These are phyloP conservation scores for Gentiana dahurica DNA, from an alignment of 257 asterid genomes.

Conservation along the genomic window DNA sequence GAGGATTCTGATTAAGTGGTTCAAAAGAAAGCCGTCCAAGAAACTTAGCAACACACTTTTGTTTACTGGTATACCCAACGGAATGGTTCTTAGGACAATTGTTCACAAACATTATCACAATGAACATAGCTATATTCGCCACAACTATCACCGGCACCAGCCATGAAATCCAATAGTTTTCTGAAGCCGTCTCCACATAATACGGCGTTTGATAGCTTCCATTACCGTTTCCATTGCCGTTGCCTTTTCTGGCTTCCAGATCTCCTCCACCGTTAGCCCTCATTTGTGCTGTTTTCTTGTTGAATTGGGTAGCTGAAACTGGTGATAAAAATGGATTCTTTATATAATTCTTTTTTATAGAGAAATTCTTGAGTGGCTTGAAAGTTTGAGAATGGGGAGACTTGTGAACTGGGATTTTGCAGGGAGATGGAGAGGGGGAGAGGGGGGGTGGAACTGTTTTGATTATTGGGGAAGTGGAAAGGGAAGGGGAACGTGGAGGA, in stretches of 20 bases:
- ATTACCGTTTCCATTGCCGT: slow-evolving; percentile 5
- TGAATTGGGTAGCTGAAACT: slow-evolving; percentile 6
- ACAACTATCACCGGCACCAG: slow-evolving; percentile 84
- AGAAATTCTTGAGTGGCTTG: slow-evolving; percentile 30
- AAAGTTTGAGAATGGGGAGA: slow-evolving; percentile 20
- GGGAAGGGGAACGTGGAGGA: too few species aligned
- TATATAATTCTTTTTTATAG: background rate
- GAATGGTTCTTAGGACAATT: slow-evolving; percentile 55
- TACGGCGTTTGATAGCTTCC: slow-evolving; percentile 26
- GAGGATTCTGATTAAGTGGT: slow-evolving; percentile 88
- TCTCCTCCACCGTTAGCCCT: slow-evolving; percentile 69
- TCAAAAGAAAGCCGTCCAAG: slow-evolving; percentile 93
- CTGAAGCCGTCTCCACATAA: slow-evolving; percentile 39
- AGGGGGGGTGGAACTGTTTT: background rate
- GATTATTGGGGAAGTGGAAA: background rate
- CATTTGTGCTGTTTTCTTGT: slow-evolving; percentile 9
- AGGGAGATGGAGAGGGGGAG: slow-evolving; percentile 1
- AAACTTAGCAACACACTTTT: slow-evolving; percentile 55
- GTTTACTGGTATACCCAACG: slow-evolving; percentile 19
- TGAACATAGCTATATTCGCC: slow-evolving; percentile 75
- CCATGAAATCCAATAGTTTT: slow-evolving; percentile 91
- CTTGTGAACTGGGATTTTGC: slow-evolving; percentile 18
- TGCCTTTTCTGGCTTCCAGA: slow-evolving; percentile 35
- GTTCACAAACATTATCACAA: slow-evolving; percentile 72
- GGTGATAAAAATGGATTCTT: background rate